Evolutionary conservation across 257 asterid species (phyloP), one percentile per base, ranked within the genome.

Genomic region (Thymus quinquecostatus): DNA sequence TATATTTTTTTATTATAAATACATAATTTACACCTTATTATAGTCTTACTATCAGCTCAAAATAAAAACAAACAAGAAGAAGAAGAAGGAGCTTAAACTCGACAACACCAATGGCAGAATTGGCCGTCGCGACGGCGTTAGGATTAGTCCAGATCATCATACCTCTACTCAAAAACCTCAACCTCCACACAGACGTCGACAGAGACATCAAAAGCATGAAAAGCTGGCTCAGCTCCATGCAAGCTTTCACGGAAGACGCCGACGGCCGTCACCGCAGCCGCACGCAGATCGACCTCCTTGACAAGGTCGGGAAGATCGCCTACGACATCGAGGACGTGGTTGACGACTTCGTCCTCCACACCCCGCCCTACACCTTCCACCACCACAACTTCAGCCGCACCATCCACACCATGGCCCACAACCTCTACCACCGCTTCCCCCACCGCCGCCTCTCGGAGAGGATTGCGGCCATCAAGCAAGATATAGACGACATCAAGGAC

Each of bases 71-170:
- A n/a, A n/a, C n/a, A n/a, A n/a, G n/a, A n/a, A n/a, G n/a, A n/a
- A n/a, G n/a, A n/a, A n/a, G n/a, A n/a, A n/a, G n/a, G n/a, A n/a
- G n/a, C n/a, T n/a, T n/a, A n/a, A n/a, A n/a, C n/a, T n/a, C n/a
- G n/a, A n/a, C n/a, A n/a, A n/a, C n/a, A 21, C 21, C 21, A 10
- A 81, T 82, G 86, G 86, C 86, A 1, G 83, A 78, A 59, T 41
- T 82, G 58, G 83, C 83, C 6, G 50, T 82, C 27, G 8, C 27
- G 30, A 55, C 67, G 50, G 66, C 78, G 2, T n/a, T 70, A 45
- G 50, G 44, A 12, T 47, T 63, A 48, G n/a, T 60, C 3, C 48
- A 65, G 48, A 2, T 75, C 33, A 54, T 47, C 3, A 2, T 14
- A 1, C 65, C 67, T 1, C 14, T 32, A 10, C 44, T 75, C 10